Evolutionary conservation across 1,284 basidiomycete genomes (phyloP).

Genomic region (Prillingera fragicola): DNA sequence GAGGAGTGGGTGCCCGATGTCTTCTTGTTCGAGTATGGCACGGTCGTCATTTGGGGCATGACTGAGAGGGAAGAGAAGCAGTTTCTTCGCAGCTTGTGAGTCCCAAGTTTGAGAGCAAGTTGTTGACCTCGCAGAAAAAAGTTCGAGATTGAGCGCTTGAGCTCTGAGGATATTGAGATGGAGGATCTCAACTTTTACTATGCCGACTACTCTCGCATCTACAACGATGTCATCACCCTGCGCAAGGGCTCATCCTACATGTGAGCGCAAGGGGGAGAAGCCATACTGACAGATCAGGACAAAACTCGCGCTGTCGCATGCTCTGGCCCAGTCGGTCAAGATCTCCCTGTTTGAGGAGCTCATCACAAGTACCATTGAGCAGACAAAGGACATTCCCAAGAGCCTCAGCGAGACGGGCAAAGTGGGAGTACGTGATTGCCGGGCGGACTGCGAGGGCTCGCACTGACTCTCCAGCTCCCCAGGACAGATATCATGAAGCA

Average conservation of each 20-base stretch:
- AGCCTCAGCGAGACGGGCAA: slow-evolving; percentile 89
- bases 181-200: slow-evolving; percentile 97
- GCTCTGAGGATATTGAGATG: slow-evolving; percentile 79
- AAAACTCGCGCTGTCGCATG: slow-evolving; percentile 89
- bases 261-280: slow-evolving; percentile 52
- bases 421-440: slow-evolving; percentile 56
- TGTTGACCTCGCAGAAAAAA: slow-evolving; percentile 60
- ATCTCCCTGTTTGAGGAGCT: slow-evolving; percentile 93
- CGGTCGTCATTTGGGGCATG: slow-evolving; percentile 95
- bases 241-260: slow-evolving; percentile 93
- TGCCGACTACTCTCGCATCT: slow-evolving; percentile 93
- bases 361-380: slow-evolving; percentile 88
- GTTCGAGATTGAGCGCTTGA: slow-evolving; percentile 85
- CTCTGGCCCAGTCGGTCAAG: slow-evolving; percentile 91
- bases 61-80: slow-evolving; percentile 82
- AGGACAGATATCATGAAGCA: slow-evolving; percentile 88
- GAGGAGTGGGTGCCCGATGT: slow-evolving; percentile 66
- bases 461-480: slow-evolving; percentile 43
- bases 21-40: slow-evolving; percentile 87
- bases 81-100: slow-evolving; percentile 80
- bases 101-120: slow-evolving; percentile 7
- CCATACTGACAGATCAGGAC: slow-evolving; percentile 59
- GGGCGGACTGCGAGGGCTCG: not conserved
- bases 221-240: slow-evolving; percentile 96
- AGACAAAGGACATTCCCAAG: slow-evolving; percentile 94